phyloP scores from a whole-genome alignment of 2,329 filamentous ascomycete genomes.

The Cladosporium sp. region DNA sequence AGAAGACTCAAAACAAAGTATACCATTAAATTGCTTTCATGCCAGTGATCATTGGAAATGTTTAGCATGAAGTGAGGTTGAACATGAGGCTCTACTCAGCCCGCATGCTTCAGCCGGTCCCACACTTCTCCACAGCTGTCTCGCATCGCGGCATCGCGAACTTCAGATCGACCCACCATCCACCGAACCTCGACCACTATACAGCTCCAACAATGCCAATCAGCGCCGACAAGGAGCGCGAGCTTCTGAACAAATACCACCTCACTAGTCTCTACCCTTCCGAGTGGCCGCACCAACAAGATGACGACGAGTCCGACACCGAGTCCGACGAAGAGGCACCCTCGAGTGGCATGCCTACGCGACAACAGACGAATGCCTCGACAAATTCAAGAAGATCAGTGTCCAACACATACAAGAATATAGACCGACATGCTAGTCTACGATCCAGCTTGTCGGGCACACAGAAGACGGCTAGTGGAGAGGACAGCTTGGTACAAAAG shows the following conservation, averaged over 20 bases:
- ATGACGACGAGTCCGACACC: slow-evolving; percentile 56
- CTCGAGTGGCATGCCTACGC: slow-evolving; percentile 8
- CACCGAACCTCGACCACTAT: neutral
- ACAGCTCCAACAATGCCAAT: slow-evolving; percentile 40
- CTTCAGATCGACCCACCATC: slow-evolving; percentile 11
- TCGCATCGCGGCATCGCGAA: slow-evolving; percentile 3
- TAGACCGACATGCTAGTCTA: slow-evolving; percentile 73
- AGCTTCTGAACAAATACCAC: slow-evolving; percentile 86
- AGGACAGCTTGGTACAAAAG: slow-evolving; percentile 78
- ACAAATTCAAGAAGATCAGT: slow-evolving; percentile 6
- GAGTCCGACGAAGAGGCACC: slow-evolving; percentile 26
- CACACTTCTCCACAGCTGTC: slow-evolving; percentile 9
- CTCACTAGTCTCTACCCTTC: slow-evolving; percentile 74
- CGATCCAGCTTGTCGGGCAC: slow-evolving; percentile 59
- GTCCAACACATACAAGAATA: slow-evolving; percentile 79
- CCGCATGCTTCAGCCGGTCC: neutral
- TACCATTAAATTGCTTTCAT: neutral
- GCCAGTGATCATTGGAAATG: neutral
- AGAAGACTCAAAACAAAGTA: neutral
- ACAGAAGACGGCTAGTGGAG: slow-evolving; percentile 66
- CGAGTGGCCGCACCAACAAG: slow-evolving; percentile 83
- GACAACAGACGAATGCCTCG: slow-evolving; percentile 5
- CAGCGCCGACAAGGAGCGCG: slow-evolving; percentile 69
- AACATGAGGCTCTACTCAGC: neutral
- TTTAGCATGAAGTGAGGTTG: neutral